Percentiles rank a stretch among this genome's conserved stretches.
phyloP scores from a whole-genome alignment of 768 basidiomycete species.

The Xerocomus potaroensis region DNA sequence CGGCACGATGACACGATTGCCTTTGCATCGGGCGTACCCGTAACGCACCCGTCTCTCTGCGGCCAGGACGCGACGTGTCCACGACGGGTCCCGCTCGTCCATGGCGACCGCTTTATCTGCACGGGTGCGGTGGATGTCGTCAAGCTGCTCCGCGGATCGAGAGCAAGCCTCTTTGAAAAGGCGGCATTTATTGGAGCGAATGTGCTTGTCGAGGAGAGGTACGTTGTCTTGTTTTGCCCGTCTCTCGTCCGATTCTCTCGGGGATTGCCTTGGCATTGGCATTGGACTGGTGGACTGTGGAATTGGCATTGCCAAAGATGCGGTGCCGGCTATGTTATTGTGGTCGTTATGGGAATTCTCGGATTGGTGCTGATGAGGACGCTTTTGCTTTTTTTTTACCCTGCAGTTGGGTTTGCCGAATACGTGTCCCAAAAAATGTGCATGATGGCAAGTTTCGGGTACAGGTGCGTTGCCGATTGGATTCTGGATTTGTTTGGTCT shows the following conservation, averaged over 20 bases:
- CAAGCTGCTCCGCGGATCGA: conserved; percentile 53
- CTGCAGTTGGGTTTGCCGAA: conserved; percentile 62
- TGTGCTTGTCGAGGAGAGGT: conserved; percentile 68
- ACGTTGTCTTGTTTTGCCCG: conserved; percentile 32
- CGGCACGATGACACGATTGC: conserved; percentile 29
- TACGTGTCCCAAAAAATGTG: conserved; percentile 48
- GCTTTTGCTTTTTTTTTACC: neutral
- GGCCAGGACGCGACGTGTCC: conserved; percentile 25
- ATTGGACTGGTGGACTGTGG: neutral
- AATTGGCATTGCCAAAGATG: neutral
- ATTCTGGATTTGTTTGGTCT: neutral
- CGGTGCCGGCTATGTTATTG: neutral
- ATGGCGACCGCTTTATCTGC: conserved; percentile 51
- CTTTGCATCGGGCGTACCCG: conserved; percentile 35
- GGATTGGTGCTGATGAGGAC: conserved; percentile 4
- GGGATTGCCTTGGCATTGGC: neutral
- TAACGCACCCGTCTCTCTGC: conserved; percentile 34
- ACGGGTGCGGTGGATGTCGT: conserved; percentile 57
- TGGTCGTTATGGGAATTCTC: too few species aligned
- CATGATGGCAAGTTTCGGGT: conserved; percentile 55
- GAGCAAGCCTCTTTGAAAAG: conserved; percentile 46
- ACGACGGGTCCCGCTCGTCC: conserved; percentile 31
- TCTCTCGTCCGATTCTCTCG: too few species aligned
- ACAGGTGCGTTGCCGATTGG: conserved; percentile 38
- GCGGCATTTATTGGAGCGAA: conserved; percentile 50